These are phyloP conservation scores for Pulveroboletus sp. DNA, from an alignment of 768 basidiomycete species.

Conservation along the genomic window DNA sequence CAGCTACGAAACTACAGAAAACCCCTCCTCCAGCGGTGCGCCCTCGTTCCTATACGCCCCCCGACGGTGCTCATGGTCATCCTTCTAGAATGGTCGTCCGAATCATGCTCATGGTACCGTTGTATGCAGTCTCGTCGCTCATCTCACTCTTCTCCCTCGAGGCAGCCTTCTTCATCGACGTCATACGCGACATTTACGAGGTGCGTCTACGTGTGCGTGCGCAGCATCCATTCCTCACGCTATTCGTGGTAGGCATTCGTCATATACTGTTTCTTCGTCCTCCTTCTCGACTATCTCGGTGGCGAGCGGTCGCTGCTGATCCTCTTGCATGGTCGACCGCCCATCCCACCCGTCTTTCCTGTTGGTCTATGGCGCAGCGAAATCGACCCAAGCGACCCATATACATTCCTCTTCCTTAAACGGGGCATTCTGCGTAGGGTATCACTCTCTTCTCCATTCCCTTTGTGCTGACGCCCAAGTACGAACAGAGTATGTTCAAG, in stretches of 20 bases:
- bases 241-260: constrained; percentile 66
- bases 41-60: background rate
- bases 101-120: constrained; percentile 95
- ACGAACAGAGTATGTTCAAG: constrained; percentile 85
- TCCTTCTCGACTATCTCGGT: constrained; percentile 80
- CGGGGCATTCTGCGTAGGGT: constrained; percentile 84
- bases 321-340: constrained; percentile 83
- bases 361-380: constrained; percentile 77
- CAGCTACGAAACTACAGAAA: constrained; percentile 87
- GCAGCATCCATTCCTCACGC: background rate
- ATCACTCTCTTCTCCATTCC: background rate
- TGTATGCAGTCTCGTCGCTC: constrained; percentile 87
- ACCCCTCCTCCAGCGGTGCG: constrained; percentile 71
- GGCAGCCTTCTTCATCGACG: constrained; percentile 95
- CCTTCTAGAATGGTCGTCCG: constrained; percentile 75
- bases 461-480: background rate
- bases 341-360: constrained; percentile 85
- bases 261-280: constrained; percentile 87
- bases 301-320: constrained; percentile 93
- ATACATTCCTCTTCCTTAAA: constrained; percentile 90
- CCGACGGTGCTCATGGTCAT: constrained; percentile 4
- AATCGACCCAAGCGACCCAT: constrained; percentile 92
- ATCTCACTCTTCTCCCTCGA: constrained; percentile 92
- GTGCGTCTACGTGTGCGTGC: constrained; percentile 39
- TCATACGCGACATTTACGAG: constrained; percentile 93